Base-by-base conservation (phyloP, 257 asterid species). In the Nicotiana noctiflora region DNA sequence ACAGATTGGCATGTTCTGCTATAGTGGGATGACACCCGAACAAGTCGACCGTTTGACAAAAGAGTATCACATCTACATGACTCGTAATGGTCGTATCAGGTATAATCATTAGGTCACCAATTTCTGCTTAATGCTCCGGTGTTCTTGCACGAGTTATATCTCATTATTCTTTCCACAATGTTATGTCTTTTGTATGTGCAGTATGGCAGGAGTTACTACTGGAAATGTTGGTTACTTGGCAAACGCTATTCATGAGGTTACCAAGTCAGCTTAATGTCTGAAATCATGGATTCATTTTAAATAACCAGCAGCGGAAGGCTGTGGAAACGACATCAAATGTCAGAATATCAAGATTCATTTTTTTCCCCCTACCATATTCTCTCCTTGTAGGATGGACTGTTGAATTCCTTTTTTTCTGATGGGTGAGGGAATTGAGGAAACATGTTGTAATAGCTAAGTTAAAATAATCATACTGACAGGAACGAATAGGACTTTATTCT, bases 1-100 rank as follows among this genome's bases (percentile, higher is more conserved):
- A 79, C 93, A 95, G 99, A 93, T 95, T 80, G 99, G 99, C 82
- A 95, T 95, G 99, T 95, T 95, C 84, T 95, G 99, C 90, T 95
- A 90, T 75, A 95, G 99, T 65, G 99, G 99, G 78, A 85, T 95
- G 98, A 89, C 97, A 4, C 97, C 98, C 1, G 99, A 93, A 82
- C 97, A 95, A 90, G 99, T 95, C n/a, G 99, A 93, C 85, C 96
- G 91, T 70, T 86, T 95, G 91, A 95, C 97, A 2, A 90, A 90
- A 8, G 97, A 95, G 80, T 93, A 85, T 75, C 97, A 93, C 88
- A 92, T 95, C 74, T 95, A 95, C 88, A 84, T 95, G 97, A 95
- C 99, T 83, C 93, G 98, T 56, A 95, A 93, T 84, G 98, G 99
- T 57, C 99, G 98, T 76, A 92, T 95, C 49, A 95, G 98, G 98